phyloP scores from a whole-genome alignment of 108 stramenopile species.

The Pseudonitzschia delicatissima region DNA sequence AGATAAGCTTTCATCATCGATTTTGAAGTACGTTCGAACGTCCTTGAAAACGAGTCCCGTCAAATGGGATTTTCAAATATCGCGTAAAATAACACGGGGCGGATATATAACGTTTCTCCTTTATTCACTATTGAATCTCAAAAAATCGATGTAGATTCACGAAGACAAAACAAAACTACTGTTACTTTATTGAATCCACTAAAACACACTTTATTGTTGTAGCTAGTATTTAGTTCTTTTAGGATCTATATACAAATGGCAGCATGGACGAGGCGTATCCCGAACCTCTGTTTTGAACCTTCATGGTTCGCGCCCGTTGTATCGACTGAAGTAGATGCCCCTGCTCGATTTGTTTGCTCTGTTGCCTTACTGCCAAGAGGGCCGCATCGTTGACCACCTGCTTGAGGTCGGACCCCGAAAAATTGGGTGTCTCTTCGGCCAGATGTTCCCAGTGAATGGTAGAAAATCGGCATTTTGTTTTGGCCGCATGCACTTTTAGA shows the following conservation, averaged over 20 bases:
- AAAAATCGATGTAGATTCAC: too few species aligned
- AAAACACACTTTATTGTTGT: too few species aligned
- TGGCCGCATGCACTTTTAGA: conserved; percentile 76
- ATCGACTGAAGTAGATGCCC: conserved; percentile 58
- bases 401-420: conserved; percentile 79
- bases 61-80: too few species aligned
- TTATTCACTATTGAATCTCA: too few species aligned
- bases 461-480: conserved; percentile 38
- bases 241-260: background rate
- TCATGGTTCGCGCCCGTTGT: conserved; percentile 21
- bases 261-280: background rate
- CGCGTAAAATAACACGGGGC: too few species aligned
- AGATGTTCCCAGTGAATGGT: conserved; percentile 45
- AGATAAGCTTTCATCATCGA: too few species aligned
- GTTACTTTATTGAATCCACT: too few species aligned
- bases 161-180: too few species aligned
- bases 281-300: background rate
- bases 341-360: conserved; percentile 43
- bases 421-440: conserved; percentile 45
- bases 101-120: too few species aligned
- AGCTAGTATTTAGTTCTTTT: too few species aligned
- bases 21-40: too few species aligned
- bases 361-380: conserved; percentile 60
- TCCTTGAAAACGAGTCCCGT: too few species aligned
- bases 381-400: conserved; percentile 80